Base-by-base conservation (phyloP, 2,329 filamentous ascomycete genomes). In the Colletotrichum sp. region DNA sequence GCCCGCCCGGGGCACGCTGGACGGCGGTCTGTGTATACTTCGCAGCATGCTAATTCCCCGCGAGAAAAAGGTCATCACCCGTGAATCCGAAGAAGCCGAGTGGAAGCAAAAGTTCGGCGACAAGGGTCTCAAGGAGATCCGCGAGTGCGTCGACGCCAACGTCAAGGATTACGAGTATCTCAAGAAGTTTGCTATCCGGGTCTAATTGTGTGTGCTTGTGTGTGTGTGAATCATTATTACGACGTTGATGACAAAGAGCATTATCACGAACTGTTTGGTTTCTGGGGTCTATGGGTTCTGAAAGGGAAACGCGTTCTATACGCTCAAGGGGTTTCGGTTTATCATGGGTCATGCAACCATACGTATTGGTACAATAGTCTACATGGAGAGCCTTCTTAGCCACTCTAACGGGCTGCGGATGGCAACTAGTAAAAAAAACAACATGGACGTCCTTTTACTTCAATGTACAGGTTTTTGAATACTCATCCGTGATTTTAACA, bases 101-200 rank as follows among this genome's bases (percentile, higher is more conserved):
- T 97, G 95, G 95, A 87, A 85, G 34, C 87, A 93, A 78, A 96
- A 95, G 85, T 97, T 91, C 80, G 95, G 95, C 39, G 89, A 92
- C 63, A 90, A 95, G 81, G 94, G 88, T 14, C 92, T 93, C 72
- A 92, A 91, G 82, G 83, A 93, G 63, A 96, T 97, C 81, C 88
- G 92, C 76, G 87, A 92, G 79, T 93, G 90, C 14, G 95, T 96
- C 48, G 90, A 95, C 76, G 92, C 90, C 70, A 96, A 95, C 81
- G 86, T 95, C 64, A 87, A 89, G 67, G 90, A 95, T 82, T 97
- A 97, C 83, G 94, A 96, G 84, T 95, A 96, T 82, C 86, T 97
- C 84, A 96, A 94, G 90, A 90, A 92, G 80, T 97, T 95, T 85
- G 92, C 92, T 76, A 88, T 95, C 81, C 90, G 91, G 84, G 86